Conservation (phyloP, 2,329 filamentous ascomycete species). For the Apiospora rasikravindrae region DNA sequence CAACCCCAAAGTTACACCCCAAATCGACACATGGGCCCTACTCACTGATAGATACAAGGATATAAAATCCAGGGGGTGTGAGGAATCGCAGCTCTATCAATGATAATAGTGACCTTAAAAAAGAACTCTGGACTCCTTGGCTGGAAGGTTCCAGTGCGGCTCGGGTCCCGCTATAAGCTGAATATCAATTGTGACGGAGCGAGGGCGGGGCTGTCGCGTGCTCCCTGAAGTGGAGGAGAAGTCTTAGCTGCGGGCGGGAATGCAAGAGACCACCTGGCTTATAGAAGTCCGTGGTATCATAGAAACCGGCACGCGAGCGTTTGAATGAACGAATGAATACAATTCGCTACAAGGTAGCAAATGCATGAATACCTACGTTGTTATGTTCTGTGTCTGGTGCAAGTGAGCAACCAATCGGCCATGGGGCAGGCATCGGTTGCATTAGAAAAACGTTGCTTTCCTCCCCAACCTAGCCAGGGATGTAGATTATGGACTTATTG, state of each 20-base stretch:
- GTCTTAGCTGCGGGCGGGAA: conserved; percentile 5
- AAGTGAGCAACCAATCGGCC: background rate
- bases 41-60: no score
- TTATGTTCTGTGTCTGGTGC: background rate
- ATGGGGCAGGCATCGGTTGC: background rate
- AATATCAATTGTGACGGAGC: conserved; percentile 6
- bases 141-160: background rate
- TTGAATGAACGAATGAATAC: background rate
- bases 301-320: background rate
- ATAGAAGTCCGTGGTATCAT: background rate
- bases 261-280: conserved; percentile 13
- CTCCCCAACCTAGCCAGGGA: background rate
- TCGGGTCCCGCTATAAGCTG: conserved; percentile 14
- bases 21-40: background rate
- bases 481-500: background rate
- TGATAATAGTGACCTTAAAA: background rate
- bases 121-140: background rate
- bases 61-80: background rate
- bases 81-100: background rate
- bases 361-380: background rate
- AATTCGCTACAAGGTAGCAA: no score
- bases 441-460: background rate
- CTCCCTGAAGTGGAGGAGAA: background rate
- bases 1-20: background rate
- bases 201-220: conserved; percentile 14